Conservation (phyloP, 2,329 filamentous ascomycete species). For the Aureobasidium zeae region DNA sequence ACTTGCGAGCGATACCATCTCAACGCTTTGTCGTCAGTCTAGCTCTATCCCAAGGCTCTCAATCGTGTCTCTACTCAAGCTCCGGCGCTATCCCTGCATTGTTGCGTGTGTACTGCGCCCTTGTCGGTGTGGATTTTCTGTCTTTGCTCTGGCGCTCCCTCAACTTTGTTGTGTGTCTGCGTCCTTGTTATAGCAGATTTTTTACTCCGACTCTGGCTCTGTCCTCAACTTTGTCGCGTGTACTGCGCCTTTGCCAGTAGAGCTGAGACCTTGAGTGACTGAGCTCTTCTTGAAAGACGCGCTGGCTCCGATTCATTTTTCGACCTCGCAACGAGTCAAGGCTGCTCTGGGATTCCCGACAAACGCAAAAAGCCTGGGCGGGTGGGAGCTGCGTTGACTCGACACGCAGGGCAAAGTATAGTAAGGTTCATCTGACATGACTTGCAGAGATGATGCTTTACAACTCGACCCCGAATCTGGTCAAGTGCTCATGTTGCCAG, state of each 20-base stretch:
- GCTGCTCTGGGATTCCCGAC: not conserved
- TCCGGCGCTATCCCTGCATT: slow-evolving; percentile 8
- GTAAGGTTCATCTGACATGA: not conserved
- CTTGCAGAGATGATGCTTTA: not conserved
- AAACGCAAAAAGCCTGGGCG: slow-evolving; percentile 12
- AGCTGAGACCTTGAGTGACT: slow-evolving; percentile 4
- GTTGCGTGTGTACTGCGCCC: slow-evolving; percentile 11
- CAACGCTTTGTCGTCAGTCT: too few species aligned
- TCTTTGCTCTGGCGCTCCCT: too few species aligned
- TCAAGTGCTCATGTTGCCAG: not conserved
- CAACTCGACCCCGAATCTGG: not conserved
- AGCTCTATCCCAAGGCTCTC: slow-evolving; percentile 3
- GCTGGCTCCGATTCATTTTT: not conserved
- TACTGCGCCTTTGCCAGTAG: slow-evolving; percentile 9
- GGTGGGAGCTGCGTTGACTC: slow-evolving; percentile 6
- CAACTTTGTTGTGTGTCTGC: too few species aligned
- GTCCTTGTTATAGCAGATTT: too few species aligned
- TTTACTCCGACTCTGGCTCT: slow-evolving; percentile 1
- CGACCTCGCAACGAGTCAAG: slow-evolving; percentile 1
- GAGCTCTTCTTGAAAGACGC: not conserved
- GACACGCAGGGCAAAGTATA: slow-evolving; percentile 8
- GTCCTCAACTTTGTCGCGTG: slow-evolving; percentile 4
- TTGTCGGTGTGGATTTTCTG: not conserved
- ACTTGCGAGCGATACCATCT: too few species aligned
- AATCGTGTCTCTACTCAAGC: not conserved